Evolutionary conservation across 257 asterid species (phyloP).

Genomic region (Petrea volubilis): DNA sequence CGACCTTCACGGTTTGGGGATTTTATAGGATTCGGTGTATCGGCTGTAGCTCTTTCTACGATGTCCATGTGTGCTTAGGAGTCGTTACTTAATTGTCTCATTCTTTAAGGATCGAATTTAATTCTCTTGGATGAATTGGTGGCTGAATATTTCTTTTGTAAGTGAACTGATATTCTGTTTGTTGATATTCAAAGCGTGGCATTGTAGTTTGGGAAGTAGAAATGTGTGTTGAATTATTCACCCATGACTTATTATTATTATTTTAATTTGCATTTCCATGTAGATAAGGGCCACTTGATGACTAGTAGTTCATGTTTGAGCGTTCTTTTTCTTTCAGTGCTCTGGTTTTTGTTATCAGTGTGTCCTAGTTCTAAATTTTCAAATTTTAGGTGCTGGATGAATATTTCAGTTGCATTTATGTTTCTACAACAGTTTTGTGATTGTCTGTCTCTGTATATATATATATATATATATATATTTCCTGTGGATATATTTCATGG

Average conservation of each 20-base stretch:
- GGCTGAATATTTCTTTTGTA: not conserved
- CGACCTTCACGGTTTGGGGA: constrained; percentile 16
- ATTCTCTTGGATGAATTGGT: not conserved
- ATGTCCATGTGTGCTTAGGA: not conserved
- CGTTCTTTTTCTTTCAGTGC: not conserved
- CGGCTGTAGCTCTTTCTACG: not conserved
- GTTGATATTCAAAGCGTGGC: constrained; percentile 1
- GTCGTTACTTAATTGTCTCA: not conserved
- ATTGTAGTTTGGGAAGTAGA: constrained; percentile 4
- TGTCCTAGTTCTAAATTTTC: not conserved
- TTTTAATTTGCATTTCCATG: not conserved
- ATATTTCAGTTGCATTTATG: constrained; percentile 5
- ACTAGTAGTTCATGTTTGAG: not conserved
- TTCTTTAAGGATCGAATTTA: not conserved
- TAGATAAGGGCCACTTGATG: not conserved
- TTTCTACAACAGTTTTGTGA: not conserved
- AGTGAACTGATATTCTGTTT: constrained; percentile 12
- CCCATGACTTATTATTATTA: not conserved
- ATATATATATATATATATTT: not conserved
- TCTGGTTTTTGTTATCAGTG: not conserved
- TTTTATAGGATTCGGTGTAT: constrained; percentile 18
- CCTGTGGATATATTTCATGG: constrained; percentile 17
- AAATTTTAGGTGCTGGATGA: constrained; percentile 3
- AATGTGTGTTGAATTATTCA: not conserved
- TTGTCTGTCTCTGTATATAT: not conserved